phyloP scores from a whole-genome alignment of 169 alveolate genomes.

The Miamiensis avidus region DNA sequence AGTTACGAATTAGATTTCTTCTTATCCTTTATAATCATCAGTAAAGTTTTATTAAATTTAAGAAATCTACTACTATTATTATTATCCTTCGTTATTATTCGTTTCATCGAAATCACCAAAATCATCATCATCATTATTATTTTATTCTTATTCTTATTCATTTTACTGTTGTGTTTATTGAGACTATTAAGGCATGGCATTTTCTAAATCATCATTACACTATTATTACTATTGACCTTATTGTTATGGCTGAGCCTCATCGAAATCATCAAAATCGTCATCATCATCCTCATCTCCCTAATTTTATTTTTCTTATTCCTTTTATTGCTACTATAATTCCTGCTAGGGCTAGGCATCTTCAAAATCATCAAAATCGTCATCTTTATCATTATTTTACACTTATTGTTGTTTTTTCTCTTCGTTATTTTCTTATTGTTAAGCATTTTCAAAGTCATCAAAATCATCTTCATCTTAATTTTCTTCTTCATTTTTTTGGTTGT shows the following conservation, averaged over 20 bases:
- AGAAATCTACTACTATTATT: no score
- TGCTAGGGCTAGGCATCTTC: neutral
- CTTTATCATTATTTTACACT: neutral
- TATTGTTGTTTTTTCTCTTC: no score
- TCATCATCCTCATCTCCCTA: neutral
- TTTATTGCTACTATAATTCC: neutral
- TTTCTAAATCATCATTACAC: no score
- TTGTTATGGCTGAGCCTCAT: neutral
- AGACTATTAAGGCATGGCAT: no score
- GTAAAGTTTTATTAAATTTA: no score
- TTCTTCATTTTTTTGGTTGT: no score
- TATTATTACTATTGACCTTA: neutral
- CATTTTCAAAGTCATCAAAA: neutral
- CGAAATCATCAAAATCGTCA: neutral
- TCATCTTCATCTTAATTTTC: neutral
- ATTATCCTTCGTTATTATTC: no score
- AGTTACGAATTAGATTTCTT: neutral
- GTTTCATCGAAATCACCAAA: neutral
- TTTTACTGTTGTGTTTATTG: no score
- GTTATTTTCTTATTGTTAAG: neutral
- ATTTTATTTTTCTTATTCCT: no score
- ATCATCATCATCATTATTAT: neutral
- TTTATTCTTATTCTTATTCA: neutral
- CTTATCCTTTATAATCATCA: neutral
- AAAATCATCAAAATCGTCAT: neutral